These are phyloP conservation scores for Debaryomyces fabryi DNA, from an alignment of 1,139 yeast species.

Conservation along the genomic window DNA sequence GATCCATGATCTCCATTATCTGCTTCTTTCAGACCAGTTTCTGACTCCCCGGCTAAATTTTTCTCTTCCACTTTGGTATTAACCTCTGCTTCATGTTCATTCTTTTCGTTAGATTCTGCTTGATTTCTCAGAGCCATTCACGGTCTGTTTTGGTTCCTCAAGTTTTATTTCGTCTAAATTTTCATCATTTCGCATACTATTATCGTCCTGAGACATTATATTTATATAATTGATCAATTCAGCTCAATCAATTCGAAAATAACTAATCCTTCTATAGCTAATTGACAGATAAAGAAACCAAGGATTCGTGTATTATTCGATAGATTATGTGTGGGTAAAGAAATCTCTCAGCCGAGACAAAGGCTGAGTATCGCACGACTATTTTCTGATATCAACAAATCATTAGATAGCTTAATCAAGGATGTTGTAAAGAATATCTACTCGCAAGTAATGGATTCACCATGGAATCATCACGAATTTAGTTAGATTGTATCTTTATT, in stretches of 20 bases:
- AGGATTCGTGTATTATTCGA: neutral
- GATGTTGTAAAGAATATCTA: neutral
- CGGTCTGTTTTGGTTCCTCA: slow-evolving; percentile 1
- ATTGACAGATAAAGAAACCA: neutral
- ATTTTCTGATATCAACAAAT: neutral
- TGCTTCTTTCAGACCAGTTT: neutral
- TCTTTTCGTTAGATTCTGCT: slow-evolving; percentile 2
- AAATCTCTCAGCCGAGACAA: neutral
- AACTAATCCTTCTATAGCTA: neutral
- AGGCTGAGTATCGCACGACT: slow-evolving; percentile 3
- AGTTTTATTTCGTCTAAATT: slow-evolving; percentile 3
- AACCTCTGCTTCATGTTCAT: slow-evolving; percentile 1
- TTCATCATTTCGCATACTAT: slow-evolving; percentile 1
- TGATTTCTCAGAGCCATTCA: slow-evolving; percentile 1
- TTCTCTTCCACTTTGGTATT: neutral
- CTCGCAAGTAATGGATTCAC: neutral
- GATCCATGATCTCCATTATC: neutral
- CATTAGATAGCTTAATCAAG: neutral
- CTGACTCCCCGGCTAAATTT: neutral
- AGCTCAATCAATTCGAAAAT: neutral
- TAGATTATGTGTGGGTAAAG: slow-evolving; percentile 1
- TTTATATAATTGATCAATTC: neutral
- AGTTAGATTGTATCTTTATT: neutral
- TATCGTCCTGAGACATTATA: slow-evolving; percentile 8
- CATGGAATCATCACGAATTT: neutral